phyloP scores from a whole-genome alignment of 2,329 filamentous ascomycete species.

The Coniochaeta hoffmannii region DNA sequence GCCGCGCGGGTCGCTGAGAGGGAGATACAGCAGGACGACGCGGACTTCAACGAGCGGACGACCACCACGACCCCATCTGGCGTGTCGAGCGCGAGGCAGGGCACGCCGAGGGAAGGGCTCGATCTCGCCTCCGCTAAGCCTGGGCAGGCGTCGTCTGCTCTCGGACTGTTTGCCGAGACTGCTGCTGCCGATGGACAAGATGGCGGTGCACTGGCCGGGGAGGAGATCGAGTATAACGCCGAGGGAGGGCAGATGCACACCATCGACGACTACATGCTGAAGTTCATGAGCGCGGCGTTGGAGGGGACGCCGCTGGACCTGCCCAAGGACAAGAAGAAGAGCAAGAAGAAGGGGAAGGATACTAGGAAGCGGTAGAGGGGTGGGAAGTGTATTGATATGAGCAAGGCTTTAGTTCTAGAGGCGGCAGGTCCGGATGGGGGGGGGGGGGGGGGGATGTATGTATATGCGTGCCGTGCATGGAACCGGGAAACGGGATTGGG shows the following conservation, averaged over 20 bases:
- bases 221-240: slow-evolving; percentile 46
- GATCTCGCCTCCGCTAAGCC: slow-evolving; percentile 7
- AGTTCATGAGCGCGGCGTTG: slow-evolving; percentile 56
- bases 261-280: slow-evolving; percentile 71
- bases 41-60: slow-evolving; percentile 68
- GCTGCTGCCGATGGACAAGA: slow-evolving; percentile 22
- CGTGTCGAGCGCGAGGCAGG: slow-evolving; percentile 41
- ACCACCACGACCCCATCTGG: slow-evolving; percentile 29
- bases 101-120: slow-evolving; percentile 36
- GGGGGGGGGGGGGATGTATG: no score
- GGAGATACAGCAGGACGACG: slow-evolving; percentile 80
- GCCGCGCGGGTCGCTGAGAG: slow-evolving; percentile 84
- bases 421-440: not conserved
- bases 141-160: slow-evolving; percentile 22
- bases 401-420: not conserved
- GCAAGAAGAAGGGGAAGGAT: slow-evolving; percentile 52
- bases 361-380: slow-evolving; percentile 35
- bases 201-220: slow-evolving; percentile 17
- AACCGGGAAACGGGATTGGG: no score
- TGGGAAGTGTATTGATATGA: not conserved
- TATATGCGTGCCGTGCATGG: no score
- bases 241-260: slow-evolving; percentile 50
- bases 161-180: slow-evolving; percentile 30
- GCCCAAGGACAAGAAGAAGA: slow-evolving; percentile 57
- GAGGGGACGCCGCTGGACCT: slow-evolving; percentile 53